Evolutionary conservation across 768 basidiomycete genomes (phyloP), one percentile per base, ranked within the genome.

Genomic region (Pisolithus orientalis): DNA sequence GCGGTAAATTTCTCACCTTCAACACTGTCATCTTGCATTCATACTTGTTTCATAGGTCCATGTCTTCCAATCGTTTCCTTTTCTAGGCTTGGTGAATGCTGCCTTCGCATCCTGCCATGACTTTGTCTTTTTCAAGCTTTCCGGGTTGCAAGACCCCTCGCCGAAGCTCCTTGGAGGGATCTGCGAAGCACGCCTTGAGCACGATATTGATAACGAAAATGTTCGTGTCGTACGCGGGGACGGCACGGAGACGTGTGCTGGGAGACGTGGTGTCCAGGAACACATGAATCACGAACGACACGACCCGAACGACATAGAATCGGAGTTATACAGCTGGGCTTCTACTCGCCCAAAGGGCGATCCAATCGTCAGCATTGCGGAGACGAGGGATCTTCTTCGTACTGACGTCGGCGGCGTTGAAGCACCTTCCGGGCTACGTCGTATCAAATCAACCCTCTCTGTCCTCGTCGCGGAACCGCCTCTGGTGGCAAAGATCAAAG

Each of bases 31-130:
- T 40, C 42, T 24, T 28, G 6, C 34, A 31, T 49, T 46, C 47
- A 52, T 45, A 51, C 24, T 29, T 44, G 37, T 45, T 6, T 51
- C 48, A 25, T 58, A 90, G 88, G 79, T 93, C 11, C 94, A 97
- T 59, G 89, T 95, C 11, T 97, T 97, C 65, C 94, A 95, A 65
- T 76, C 83, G 14, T 89, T 90, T 59, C 88, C 90, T 0, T 95
- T 91, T 66, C 74, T 90, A 21, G 75, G 81, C 8, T 74, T 80
- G 3, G 70, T 85, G 27, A 76, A 70, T n/a, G 78, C 78, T 42
- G 82, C 90, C 3, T 89, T 88, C 65, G 57, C 76, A 47, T 85
- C 86, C 5, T 87, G 85, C 66, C 77, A 79, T 29, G 75, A 82
- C 53, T 92, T 90, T 63, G 82, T 87, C 31, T 75, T 77, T 44